Conservation (phyloP, 2,329 filamentous ascomycete species). For the Septoria petroselini region DNA sequence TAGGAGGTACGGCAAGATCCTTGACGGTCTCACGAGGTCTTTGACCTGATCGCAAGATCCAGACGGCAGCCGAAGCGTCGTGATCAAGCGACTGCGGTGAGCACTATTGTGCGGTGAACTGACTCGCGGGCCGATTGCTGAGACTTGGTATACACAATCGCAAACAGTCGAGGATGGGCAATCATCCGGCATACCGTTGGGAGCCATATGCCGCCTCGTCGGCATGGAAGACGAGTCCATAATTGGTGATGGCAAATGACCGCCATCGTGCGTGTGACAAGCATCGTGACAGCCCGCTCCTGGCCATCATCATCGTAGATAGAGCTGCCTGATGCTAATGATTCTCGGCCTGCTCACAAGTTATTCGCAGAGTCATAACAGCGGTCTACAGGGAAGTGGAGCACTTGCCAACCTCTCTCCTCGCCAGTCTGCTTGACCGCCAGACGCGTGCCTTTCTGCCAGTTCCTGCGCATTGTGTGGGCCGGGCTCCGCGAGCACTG, state of each 20-base stretch:
- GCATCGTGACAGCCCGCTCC: no score
- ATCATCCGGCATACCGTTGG: not conserved
- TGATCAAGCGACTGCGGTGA: no score
- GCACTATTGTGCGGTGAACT: constrained; percentile 10
- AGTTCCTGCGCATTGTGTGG: constrained; percentile 1
- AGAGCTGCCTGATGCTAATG: no score
- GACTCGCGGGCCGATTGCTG: constrained; percentile 2
- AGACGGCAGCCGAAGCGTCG: no score
- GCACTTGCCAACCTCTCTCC: constrained; percentile 1
- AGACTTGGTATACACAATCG: not conserved
- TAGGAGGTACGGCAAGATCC: no score
- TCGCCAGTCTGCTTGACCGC: not conserved
- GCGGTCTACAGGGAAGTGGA: constrained; percentile 3
- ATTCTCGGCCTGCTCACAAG: no score
- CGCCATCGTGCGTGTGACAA: no score
- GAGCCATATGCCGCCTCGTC: not conserved
- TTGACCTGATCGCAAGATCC: no score
- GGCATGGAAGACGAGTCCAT: no score
- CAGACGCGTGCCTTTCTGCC: not conserved
- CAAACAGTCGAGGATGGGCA: not conserved
- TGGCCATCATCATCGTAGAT: no score
- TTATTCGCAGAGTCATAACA: not conserved
- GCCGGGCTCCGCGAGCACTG: not conserved
- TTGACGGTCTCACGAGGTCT: no score
- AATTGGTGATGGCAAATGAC: no score